Percentiles rank a stretch among this genome's conserved stretches.
Evolutionary conservation across 2,329 filamentous ascomycete genomes (phyloP).

Genomic region (Magnaporthiopsis rhizophila): DNA sequence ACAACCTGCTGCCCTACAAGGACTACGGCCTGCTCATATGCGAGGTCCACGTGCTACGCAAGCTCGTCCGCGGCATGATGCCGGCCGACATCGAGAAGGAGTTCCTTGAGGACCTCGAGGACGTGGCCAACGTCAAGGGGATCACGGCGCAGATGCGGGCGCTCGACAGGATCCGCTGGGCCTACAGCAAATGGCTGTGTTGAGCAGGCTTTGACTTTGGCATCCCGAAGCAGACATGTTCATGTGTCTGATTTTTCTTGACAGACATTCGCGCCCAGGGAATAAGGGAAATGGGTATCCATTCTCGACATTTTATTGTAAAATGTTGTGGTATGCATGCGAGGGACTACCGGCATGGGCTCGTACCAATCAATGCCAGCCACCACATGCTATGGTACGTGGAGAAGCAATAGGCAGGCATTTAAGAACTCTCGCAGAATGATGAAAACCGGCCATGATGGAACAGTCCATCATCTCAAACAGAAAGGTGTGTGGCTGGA

Average conservation of each 20-base stretch:
- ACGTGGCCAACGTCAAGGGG: constrained; percentile 76
- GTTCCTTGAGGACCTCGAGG: constrained; percentile 80
- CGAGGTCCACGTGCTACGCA: constrained; percentile 77
- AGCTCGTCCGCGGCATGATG: constrained; percentile 58
- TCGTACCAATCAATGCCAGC: no score
- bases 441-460: no score
- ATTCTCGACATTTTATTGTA: not conserved
- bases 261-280: no score
- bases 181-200: constrained; percentile 69
- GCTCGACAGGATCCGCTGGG: constrained; percentile 80
- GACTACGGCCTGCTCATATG: constrained; percentile 86
- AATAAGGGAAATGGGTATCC: not conserved
- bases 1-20: constrained; percentile 77
- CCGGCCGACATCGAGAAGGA: constrained; percentile 70
- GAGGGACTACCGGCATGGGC: no score
- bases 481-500: not conserved
- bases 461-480: no score
- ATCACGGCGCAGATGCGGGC: constrained; percentile 71
- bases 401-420: no score
- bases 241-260: not conserved
- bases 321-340: not conserved
- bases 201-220: no score
- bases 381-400: no score
- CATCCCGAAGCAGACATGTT: not conserved
- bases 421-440: no score